Evolutionary conservation across 192 early-diverging fungal genomes (phyloP).

Genomic region (Mortierella alpina): DNA sequence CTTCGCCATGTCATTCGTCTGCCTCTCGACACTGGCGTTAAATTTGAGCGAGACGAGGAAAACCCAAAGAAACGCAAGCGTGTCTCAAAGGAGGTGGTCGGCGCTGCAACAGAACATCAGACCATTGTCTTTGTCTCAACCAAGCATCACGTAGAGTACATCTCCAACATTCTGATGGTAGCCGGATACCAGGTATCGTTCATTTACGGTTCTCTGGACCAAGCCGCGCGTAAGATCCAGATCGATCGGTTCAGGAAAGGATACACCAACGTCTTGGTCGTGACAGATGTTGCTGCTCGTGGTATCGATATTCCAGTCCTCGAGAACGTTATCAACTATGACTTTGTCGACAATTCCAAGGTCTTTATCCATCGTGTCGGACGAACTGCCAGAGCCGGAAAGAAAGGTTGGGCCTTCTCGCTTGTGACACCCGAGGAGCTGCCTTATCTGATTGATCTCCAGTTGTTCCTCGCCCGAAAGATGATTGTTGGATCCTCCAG

Average conservation of each 20-base stretch:
- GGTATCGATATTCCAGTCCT: slow-evolving; percentile 99
- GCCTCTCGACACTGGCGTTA: slow-evolving; percentile 64
- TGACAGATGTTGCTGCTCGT: slow-evolving; percentile 98
- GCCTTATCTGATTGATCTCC: slow-evolving; percentile 92
- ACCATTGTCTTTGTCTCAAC: slow-evolving; percentile 96
- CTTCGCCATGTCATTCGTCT: slow-evolving; percentile 81
- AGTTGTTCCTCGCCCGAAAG: slow-evolving; percentile 89
- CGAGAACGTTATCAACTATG: slow-evolving; percentile 97
- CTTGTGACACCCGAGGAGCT: slow-evolving; percentile 90
- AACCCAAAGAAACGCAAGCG: slow-evolving; percentile 57
- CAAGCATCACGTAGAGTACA: slow-evolving; percentile 98
- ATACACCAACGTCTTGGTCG: slow-evolving; percentile 83
- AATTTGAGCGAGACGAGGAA: slow-evolving; percentile 46
- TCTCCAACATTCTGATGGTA: slow-evolving; percentile 75
- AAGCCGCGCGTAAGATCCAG: slow-evolving; percentile 88
- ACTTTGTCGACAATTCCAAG: slow-evolving; percentile 92
- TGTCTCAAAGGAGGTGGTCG: slow-evolving; percentile 35
- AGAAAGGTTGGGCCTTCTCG: slow-evolving; percentile 92
- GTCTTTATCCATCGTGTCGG: slow-evolving; percentile 98
- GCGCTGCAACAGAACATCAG: slow-evolving; percentile 63
- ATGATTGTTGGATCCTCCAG: slow-evolving; percentile 53
- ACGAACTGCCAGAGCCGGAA: slow-evolving; percentile 94
- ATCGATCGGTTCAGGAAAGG: slow-evolving; percentile 87
- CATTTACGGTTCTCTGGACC: slow-evolving; percentile 96
- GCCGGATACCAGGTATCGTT: slow-evolving; percentile 85